Evolutionary conservation across 2,329 filamentous ascomycete genomes (phyloP).

Genomic region (Aspergillus alliaceus): DNA sequence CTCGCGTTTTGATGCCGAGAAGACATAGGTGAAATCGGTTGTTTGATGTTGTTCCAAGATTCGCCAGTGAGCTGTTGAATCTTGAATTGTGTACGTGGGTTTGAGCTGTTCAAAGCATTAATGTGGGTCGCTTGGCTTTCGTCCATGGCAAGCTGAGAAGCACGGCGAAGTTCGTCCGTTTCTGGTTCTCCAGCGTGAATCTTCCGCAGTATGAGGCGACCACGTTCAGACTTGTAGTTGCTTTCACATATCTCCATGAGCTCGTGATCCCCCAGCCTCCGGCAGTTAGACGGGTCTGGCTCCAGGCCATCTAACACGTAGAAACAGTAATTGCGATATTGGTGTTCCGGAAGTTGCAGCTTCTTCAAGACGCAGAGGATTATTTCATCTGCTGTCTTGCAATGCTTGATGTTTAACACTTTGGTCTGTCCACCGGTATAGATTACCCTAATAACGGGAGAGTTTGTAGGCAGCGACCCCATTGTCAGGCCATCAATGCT

Average conservation of each 20-base stretch:
- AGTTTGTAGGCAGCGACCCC: slow-evolving; percentile 79
- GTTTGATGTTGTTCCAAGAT: slow-evolving; percentile 79
- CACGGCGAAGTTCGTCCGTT: slow-evolving; percentile 78
- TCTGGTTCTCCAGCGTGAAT: slow-evolving; percentile 92
- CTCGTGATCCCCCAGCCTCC: slow-evolving; percentile 81
- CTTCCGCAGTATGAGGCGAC: slow-evolving; percentile 84
- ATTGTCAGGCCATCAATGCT: slow-evolving; percentile 85
- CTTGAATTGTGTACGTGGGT: slow-evolving; percentile 80
- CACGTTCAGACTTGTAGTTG: slow-evolving; percentile 78
- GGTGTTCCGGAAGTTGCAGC: slow-evolving; percentile 82
- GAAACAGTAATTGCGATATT: slow-evolving; percentile 95
- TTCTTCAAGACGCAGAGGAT: slow-evolving; percentile 87
- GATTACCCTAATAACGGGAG: slow-evolving; percentile 89
- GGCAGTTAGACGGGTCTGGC: slow-evolving; percentile 76
- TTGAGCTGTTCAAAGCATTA: slow-evolving; percentile 59
- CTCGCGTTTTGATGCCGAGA: slow-evolving; percentile 31
- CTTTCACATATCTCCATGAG: slow-evolving; percentile 90
- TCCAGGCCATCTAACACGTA: slow-evolving; percentile 87
- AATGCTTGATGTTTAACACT: slow-evolving; percentile 88
- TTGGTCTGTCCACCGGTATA: slow-evolving; percentile 89
- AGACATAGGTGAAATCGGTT: slow-evolving; percentile 75
- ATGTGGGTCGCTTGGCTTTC: slow-evolving; percentile 75
- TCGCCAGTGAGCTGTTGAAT: slow-evolving; percentile 87
- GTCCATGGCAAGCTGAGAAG: slow-evolving; percentile 84
- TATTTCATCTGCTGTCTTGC: slow-evolving; percentile 88